Conservation (phyloP, 2,329 filamentous ascomycete genomes). For the Nigrospora osmanthi region DNA sequence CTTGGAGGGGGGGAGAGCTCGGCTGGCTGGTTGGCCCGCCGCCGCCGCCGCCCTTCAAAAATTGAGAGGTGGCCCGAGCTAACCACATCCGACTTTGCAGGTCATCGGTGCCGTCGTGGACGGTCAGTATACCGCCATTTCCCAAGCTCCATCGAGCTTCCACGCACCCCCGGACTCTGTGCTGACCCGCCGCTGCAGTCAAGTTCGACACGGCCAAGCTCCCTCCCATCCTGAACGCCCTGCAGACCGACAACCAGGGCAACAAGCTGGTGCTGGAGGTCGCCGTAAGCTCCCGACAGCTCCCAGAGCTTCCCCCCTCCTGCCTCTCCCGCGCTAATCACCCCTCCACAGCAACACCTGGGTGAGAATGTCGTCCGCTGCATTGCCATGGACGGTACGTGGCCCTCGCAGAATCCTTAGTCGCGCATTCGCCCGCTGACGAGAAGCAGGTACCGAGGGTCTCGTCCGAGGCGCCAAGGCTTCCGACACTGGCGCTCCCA, state of each 20-base stretch:
- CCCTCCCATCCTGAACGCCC: conserved; percentile 93
- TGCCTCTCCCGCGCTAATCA: conserved; percentile 7
- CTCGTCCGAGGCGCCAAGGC: conserved; percentile 86
- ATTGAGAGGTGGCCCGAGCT: conserved; percentile 8
- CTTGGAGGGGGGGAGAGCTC: conserved; percentile 5
- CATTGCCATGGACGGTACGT: conserved; percentile 99
- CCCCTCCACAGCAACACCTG: conserved; percentile 75
- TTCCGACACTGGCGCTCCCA: conserved; percentile 85
- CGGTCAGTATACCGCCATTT: conserved; percentile 53
- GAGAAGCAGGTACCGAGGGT: conserved; percentile 84
- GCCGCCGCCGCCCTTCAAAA: not conserved
- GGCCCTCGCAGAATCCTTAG: not conserved
- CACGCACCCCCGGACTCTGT: not conserved
- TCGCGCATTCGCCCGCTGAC: too few species aligned
- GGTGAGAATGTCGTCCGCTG: conserved; percentile 98
- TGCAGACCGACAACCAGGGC: conserved; percentile 84
- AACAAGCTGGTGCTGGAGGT: conserved; percentile 96
- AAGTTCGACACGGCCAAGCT: conserved; percentile 95
- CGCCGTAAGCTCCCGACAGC: conserved; percentile 54
- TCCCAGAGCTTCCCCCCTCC: not conserved
- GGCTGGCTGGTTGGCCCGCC: not conserved
- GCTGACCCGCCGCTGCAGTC: conserved; percentile 46
- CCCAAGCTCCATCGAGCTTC: conserved; percentile 5
- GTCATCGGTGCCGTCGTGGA: conserved; percentile 99
- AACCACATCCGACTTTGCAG: conserved; percentile 56